phyloP scores from a whole-genome alignment of 306 rosid genomes.

The Gleditsia sinensis region DNA sequence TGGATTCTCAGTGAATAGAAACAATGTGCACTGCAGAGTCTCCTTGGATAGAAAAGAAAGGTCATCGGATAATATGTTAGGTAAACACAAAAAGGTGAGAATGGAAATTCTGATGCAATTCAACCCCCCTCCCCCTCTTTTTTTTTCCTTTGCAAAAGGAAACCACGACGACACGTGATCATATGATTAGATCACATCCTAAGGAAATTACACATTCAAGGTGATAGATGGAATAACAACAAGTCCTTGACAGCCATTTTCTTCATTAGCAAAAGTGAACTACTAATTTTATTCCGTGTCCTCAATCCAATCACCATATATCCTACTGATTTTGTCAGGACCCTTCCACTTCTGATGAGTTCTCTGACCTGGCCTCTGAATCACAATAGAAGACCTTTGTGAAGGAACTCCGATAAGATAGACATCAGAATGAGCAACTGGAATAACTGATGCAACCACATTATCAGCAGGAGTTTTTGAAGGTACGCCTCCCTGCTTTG shows the following conservation, averaged over 20 bases:
- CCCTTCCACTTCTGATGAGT: conserved; percentile 98
- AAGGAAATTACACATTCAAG: conserved; percentile 33
- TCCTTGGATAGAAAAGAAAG: conserved; percentile 30
- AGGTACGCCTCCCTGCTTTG: conserved; percentile 67
- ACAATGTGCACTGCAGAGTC: no score
- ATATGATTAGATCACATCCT: conserved; percentile 24
- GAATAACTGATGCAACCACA: conserved; percentile 62
- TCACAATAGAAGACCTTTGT: conserved; percentile 76
- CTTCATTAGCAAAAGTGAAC: conserved; percentile 29
- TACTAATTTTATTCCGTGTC: conserved; percentile 62
- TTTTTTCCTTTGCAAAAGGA: background rate
- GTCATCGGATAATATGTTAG: conserved; percentile 28
- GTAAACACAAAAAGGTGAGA: conserved; percentile 29
- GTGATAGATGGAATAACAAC: conserved; percentile 9
- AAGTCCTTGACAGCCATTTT: conserved; percentile 31
- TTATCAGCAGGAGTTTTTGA: conserved; percentile 63
- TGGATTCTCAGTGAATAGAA: background rate
- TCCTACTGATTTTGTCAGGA: conserved; percentile 97
- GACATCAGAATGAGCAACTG: conserved; percentile 72
- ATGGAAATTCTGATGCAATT: conserved; percentile 37
- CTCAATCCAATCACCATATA: conserved; percentile 99
- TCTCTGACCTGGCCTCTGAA: conserved; percentile 86
- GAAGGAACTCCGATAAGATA: conserved; percentile 84
- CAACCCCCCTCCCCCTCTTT: background rate
- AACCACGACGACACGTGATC: conserved; percentile 35